A percentile compares a stretch with the other conserved stretches of the same genome.
Evolutionary conservation across 305 asterid genomes (phyloP).

Genomic region (Caryopteris hybrid): DNA sequence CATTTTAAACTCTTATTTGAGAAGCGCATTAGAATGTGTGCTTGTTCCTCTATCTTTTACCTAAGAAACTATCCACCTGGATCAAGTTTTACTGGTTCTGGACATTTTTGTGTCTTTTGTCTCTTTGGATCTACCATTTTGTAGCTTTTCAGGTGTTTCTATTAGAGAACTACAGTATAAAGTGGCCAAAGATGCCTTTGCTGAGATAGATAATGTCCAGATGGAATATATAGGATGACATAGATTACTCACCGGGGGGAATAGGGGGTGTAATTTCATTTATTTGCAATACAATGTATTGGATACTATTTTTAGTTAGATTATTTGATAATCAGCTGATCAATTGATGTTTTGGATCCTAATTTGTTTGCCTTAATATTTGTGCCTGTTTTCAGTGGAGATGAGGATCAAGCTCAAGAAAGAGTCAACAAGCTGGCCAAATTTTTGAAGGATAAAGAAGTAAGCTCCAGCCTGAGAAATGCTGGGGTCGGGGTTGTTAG

Average conservation of each 20-base stretch:
- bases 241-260: background rate
- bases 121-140: background rate
- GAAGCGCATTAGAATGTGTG: too few species aligned
- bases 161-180: background rate
- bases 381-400: conserved; percentile 62
- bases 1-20: conserved; percentile 6
- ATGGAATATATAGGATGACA: background rate
- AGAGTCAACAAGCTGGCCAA: conserved; percentile 88
- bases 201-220: background rate
- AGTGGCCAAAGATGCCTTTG: background rate
- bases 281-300: background rate
- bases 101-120: background rate
- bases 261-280: background rate
- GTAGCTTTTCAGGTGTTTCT: background rate
- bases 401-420: conserved; percentile 99
- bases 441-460: conserved; percentile 80
- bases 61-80: background rate
- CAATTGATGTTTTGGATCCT: background rate
- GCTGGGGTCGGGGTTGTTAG: conserved; percentile 87
- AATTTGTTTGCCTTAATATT: conserved; percentile 10
- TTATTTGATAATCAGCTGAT: background rate
- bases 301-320: conserved; percentile 4
- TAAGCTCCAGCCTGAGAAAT: conserved; percentile 73
- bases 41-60: background rate
- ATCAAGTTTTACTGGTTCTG: background rate